A percentile compares a stretch with the other conserved stretches of the same genome.
Evolutionary conservation across 1,284 basidiomycete species (phyloP).

Genomic region (Cryptococcus hybrid): DNA sequence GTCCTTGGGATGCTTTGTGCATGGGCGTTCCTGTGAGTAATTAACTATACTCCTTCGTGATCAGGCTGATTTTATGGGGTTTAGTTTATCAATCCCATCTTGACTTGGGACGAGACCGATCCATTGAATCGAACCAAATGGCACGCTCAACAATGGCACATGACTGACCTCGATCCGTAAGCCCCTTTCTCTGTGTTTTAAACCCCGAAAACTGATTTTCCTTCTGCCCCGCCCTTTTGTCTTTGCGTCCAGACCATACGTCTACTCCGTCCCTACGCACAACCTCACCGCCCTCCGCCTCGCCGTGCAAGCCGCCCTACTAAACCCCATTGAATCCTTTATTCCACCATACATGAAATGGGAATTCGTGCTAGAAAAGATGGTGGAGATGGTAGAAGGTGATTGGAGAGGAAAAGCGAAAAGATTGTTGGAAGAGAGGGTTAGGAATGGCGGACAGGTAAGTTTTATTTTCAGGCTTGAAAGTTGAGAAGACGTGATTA

Average conservation of each 20-base stretch:
- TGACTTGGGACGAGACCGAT: constrained; percentile 42
- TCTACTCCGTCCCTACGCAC: constrained; percentile 47
- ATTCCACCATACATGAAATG: constrained; percentile 27
- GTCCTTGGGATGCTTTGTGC: constrained; percentile 40
- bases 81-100: constrained; percentile 52
- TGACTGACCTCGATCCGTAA: constrained; percentile 38
- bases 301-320: constrained; percentile 26
- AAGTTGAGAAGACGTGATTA: neutral
- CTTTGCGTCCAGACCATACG: constrained; percentile 40
- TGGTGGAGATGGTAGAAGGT: constrained; percentile 25
- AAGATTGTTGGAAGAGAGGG: constrained; percentile 21
- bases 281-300: constrained; percentile 25
- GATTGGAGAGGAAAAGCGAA: constrained; percentile 29
- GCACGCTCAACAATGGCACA: constrained; percentile 48
- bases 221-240: neutral
- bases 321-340: constrained; percentile 31
- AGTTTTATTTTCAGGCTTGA: neutral
- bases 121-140: constrained; percentile 42
- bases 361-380: constrained; percentile 20
- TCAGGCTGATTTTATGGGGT: neutral
- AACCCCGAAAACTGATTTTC: neutral
- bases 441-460: constrained; percentile 13
- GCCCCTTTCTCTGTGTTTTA: constrained; percentile 5
- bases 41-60: neutral
- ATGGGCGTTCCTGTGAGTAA: constrained; percentile 36